These are phyloP conservation scores for Podila minutissima DNA, from an alignment of 192 early-diverging fungal species.

Conservation along the genomic window DNA sequence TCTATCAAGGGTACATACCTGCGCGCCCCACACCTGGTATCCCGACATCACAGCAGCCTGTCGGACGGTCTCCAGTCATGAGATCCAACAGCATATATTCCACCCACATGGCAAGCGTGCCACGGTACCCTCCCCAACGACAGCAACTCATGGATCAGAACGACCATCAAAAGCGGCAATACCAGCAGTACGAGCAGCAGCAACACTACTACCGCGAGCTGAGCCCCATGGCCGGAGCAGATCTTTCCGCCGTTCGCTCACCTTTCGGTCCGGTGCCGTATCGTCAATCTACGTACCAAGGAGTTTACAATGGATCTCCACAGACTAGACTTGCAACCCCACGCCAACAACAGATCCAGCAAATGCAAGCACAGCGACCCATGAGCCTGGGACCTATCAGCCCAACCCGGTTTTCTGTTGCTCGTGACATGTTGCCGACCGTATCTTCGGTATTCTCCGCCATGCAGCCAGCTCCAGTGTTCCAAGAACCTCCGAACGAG, in stretches of 20 bases:
- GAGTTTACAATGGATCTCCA: not conserved
- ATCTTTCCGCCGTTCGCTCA: not conserved
- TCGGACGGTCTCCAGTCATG: not conserved
- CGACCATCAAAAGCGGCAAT: slow-evolving; percentile 21
- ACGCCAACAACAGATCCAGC: slow-evolving; percentile 17
- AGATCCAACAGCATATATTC: slow-evolving; percentile 20
- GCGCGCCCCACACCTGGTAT: not conserved
- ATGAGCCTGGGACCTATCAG: slow-evolving; percentile 12
- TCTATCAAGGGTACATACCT: too few relatives aligned
- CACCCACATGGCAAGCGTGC: not conserved
- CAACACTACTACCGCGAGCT: slow-evolving; percentile 29
- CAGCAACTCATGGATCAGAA: slow-evolving; percentile 17
- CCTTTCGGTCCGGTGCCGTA: slow-evolving; percentile 3
- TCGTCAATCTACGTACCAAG: slow-evolving; percentile 13
- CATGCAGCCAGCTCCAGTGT: slow-evolving; percentile 17
- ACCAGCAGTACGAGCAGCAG: slow-evolving; percentile 33
- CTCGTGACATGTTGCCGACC: slow-evolving; percentile 37
- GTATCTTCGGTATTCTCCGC: slow-evolving; percentile 25
- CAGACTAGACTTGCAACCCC: not conserved
- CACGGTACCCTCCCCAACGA: slow-evolving; percentile 9
- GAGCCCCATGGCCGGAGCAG: not conserved
- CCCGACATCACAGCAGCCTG: not conserved
- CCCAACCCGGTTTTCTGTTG: slow-evolving; percentile 6
- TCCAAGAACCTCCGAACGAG: not conserved
- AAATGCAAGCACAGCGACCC: slow-evolving; percentile 20